Conservation (phyloP, 306 rosid genomes). For the Elaeagnus macrophylla region DNA sequence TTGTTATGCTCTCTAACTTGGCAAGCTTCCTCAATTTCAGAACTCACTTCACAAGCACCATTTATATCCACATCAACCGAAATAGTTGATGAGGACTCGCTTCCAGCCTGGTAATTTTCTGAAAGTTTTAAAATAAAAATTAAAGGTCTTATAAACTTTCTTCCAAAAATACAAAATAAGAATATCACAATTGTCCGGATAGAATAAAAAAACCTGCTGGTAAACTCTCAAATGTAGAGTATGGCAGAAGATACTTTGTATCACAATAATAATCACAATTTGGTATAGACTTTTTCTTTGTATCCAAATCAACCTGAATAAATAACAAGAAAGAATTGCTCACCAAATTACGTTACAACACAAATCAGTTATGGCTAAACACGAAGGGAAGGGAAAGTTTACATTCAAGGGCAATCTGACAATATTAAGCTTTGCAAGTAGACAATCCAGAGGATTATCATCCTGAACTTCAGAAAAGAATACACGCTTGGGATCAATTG, state of each 20-base stretch:
- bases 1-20: conserved; percentile 6
- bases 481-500: conserved; percentile 47
- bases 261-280: conserved; percentile 12
- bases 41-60: conserved; percentile 26
- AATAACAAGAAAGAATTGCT: background rate
- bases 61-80: conserved; percentile 42
- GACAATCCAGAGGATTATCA: conserved; percentile 62
- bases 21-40: conserved; percentile 10
- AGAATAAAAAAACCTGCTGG: background rate
- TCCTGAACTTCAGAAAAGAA: conserved; percentile 63
- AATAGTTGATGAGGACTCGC: conserved; percentile 62
- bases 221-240: conserved; percentile 2
- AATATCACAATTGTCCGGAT: background rate
- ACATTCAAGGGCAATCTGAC: conserved; percentile 11
- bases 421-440: conserved; percentile 7
- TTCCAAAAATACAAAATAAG: no score
- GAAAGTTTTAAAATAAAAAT: conserved; percentile 30
- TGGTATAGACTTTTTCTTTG: background rate
- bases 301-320: conserved; percentile 10
- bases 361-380: no score
- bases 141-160: background rate
- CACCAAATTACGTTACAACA: background rate
- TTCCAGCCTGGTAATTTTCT: conserved; percentile 24
- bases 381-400: background rate
- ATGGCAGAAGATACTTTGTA: conserved; percentile 3